Base-by-base conservation (phyloP, 495 filamentous ascomycete genomes). In the Penicillium macrosclerotiorum region DNA sequence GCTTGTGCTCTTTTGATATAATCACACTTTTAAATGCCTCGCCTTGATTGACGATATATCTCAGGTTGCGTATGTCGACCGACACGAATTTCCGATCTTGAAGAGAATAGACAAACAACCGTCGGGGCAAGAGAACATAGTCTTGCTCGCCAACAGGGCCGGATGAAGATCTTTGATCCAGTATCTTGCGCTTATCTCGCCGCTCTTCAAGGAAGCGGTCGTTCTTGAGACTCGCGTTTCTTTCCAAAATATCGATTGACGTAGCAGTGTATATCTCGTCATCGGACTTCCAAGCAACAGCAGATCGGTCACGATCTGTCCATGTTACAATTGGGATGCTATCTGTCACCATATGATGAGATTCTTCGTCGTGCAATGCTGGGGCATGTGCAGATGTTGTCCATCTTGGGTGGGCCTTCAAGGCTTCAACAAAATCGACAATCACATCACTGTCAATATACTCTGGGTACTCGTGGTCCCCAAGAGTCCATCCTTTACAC, bases 381-480 rank as follows among this genome's bases (percentile, higher is more conserved):
- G 37, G 37, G 13, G 14, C 24, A 26, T 39, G 37, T 5, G 37
- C 12, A 24, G 20, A 7, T 8, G 37, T 26, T 6, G 22, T 8
- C 37, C 37, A 39, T 8, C 22, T 19, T 5, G 37, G 37, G 20
- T 39, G 20, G 3, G 37, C 20, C 17, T 27, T 39, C 37, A 39
- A 16, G 20, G 37, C 37, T 23, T 39, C 37, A 3, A 27, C 37
- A 39, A 39, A 39, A 39, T 39, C 37, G 5, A 39, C 37, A 17
- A 39, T 39, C 19, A 39, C 37, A 26, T 39, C 22, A 26, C 37
- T 39, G 22, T 39, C 37, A 9, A 39, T 39, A 22, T 39, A 39
- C 26, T 39, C 37, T 13, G 22, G 37, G n/a, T 25, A 14, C 9
- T 39, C 37, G 17, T 39, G 14, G 22, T 39, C 37, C 12, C 37